Conservation (phyloP, 163 green algal genomes). For the Coccomyxa subellipsoidea region DNA sequence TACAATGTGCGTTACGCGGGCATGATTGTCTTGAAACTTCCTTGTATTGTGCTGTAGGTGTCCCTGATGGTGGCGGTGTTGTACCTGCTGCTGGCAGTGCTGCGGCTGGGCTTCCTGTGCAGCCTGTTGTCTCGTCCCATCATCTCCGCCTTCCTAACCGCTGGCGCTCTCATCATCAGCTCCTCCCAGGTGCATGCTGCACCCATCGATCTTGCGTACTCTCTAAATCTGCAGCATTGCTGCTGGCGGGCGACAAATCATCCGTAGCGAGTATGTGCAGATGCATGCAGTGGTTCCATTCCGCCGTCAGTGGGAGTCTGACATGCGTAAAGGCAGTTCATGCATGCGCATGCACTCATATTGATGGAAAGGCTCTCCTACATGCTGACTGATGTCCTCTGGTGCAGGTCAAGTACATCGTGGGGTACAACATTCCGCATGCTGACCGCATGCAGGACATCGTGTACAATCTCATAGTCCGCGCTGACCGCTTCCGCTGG, state of each 20-base stretch:
- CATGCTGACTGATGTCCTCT: too few species aligned
- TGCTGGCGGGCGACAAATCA: too few species aligned
- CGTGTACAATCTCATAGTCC: constrained; percentile 11
- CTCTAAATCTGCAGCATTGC: too few species aligned
- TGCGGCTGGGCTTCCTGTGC: constrained; percentile 75
- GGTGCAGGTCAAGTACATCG: constrained; percentile 27
- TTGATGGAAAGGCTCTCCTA: too few species aligned
- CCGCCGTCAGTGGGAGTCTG: too few species aligned
- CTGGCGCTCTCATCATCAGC: constrained; percentile 75
- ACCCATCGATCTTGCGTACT: too few species aligned
- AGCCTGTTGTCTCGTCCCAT: constrained; percentile 76
- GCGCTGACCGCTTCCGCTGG: neutral
- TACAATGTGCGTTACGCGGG: too few species aligned
- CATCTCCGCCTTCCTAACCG: constrained; percentile 78
- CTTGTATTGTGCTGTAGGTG: constrained; percentile 59
- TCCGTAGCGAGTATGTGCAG: too few species aligned
- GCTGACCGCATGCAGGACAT: constrained; percentile 14
- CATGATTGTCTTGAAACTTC: too few species aligned
- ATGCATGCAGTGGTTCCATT: too few species aligned
- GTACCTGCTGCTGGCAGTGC: constrained; percentile 54
- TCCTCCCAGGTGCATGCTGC: constrained; percentile 50
- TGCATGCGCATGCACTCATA: too few species aligned
- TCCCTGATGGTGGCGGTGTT: constrained; percentile 60
- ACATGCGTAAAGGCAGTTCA: too few species aligned
- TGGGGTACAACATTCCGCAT: constrained; percentile 17